Base-by-base conservation (phyloP, 1,284 basidiomycete genomes). In the Melampsora occidentalis region DNA sequence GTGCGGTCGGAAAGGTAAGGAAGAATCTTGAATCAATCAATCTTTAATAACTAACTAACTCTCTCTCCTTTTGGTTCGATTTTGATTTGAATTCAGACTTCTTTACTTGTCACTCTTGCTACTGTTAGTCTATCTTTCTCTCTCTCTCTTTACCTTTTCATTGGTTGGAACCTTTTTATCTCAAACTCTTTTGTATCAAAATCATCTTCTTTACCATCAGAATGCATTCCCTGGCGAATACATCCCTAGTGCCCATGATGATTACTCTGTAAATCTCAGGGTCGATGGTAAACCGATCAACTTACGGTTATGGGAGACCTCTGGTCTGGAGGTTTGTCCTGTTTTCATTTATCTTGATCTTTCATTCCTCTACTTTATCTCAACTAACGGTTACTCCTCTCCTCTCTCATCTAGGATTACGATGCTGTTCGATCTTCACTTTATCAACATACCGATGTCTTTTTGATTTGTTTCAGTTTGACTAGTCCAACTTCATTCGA, bases 401-500 rank as follows among this genome's bases (percentile, higher is more conserved):
- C 33, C 31, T 16, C 81, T 28, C 67, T 22, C 16, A 25, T n/a
- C 18, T 48, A 83, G 76, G 82, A 83, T 66, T 96, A 95, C 84
- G 97, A 99, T 85, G 92, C 97, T 76, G 90, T 99, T 81, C 91
- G 97, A 81, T 97, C 97, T 71, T 88, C 99, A 79, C 96, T 93
- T 78, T 99, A 99, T 86, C 97, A 97, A 9, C 97, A 99, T 85
- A 99, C 97, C 70, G 97, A 99, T 83, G 94, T 99, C 51, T 99
- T 99, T 86, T 87, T 99, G 83, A 94, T 99, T 84, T 99, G 97
- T 84, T 71, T 77, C 57, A 70, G 69, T 57, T 63, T 71, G 22
- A 77, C 76, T 6, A 71, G 57, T 61, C 76, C 97, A 42, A 93
- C 97, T 31, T 93, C 91, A 84, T 99, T 94, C 83, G 97, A 99